A percentile compares a stretch with the other conserved stretches of the same genome.
phyloP scores from a whole-genome alignment of 176 grass and related monocot species.

The Zizania latifolia region DNA sequence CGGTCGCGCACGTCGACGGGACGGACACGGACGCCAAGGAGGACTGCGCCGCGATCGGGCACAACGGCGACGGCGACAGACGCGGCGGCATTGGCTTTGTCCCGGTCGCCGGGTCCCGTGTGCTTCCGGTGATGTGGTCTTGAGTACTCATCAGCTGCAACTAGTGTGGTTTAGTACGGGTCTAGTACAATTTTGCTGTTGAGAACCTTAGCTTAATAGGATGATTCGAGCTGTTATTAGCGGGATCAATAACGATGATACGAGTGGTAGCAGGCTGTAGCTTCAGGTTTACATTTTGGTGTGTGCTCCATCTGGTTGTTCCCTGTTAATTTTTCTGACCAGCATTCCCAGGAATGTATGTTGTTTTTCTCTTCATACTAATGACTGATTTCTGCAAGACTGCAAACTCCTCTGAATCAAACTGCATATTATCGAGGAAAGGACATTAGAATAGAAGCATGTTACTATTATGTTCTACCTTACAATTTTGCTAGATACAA shows the following conservation, averaged over 20 bases:
- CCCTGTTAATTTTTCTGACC: not conserved
- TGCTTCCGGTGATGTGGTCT: not conserved
- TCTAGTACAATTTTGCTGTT: not conserved
- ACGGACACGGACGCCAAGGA: not conserved
- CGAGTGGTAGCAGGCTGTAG: not conserved
- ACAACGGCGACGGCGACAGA: not conserved
- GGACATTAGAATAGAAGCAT: too few species aligned
- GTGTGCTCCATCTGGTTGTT: not conserved
- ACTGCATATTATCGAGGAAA: too few species aligned
- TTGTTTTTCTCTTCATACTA: not conserved
- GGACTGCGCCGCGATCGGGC: not conserved
- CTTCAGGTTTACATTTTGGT: not conserved
- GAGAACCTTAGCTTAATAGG: not conserved
- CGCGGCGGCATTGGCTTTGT: not conserved
- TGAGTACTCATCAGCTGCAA: not conserved
- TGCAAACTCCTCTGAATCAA: not conserved
- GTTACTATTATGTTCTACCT: too few species aligned
- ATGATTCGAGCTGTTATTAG: not conserved
- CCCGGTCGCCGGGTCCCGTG: not conserved
- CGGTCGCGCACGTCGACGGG: not conserved
- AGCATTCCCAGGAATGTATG: not conserved
- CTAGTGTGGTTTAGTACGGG: not conserved
- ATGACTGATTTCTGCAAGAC: not conserved
- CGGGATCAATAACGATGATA: not conserved
- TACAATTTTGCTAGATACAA: too few species aligned